These are phyloP conservation scores for Solanum infundibuliforme DNA, from an alignment of 257 asterid genomes.

Conservation along the genomic window DNA sequence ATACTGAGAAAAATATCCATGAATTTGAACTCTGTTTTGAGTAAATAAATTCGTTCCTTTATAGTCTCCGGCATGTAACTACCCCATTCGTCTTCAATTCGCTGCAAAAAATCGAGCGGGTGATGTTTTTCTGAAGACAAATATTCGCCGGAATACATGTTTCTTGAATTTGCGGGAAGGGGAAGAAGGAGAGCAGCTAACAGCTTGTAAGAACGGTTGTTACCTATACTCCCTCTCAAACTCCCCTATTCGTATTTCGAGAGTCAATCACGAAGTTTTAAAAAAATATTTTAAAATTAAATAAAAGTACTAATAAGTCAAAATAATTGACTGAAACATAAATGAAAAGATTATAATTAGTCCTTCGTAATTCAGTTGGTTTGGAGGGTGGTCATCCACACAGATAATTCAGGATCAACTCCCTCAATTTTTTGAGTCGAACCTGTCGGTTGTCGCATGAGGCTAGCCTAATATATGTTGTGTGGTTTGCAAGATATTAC, in stretches of 20 bases:
- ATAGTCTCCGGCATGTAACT: not conserved
- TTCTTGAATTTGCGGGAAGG: not conserved
- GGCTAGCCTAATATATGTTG: no score
- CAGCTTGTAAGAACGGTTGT: not conserved
- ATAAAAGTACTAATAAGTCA: no score
- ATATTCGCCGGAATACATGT: not conserved
- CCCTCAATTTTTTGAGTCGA: no score
- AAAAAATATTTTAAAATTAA: no score
- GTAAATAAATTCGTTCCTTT: not conserved
- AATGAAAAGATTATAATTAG: no score
- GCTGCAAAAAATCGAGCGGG: not conserved
- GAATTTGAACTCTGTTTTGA: not conserved
- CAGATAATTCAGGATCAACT: no score
- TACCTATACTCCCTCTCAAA: not conserved
- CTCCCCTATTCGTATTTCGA: not conserved
- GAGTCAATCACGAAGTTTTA: not conserved
- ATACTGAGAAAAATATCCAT: not conserved
- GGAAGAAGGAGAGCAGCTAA: not conserved
- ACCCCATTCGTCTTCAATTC: not conserved
- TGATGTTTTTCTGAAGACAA: not conserved
- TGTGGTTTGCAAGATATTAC: no score
- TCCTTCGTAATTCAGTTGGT: rapidly evolving
- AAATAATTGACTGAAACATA: no score
- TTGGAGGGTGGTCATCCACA: no score
- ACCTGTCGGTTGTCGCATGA: no score